Percentiles rank a stretch among this genome's conserved stretches.
Conservation (phyloP, 495 filamentous ascomycete species). For the Xylaria scruposa region DNA sequence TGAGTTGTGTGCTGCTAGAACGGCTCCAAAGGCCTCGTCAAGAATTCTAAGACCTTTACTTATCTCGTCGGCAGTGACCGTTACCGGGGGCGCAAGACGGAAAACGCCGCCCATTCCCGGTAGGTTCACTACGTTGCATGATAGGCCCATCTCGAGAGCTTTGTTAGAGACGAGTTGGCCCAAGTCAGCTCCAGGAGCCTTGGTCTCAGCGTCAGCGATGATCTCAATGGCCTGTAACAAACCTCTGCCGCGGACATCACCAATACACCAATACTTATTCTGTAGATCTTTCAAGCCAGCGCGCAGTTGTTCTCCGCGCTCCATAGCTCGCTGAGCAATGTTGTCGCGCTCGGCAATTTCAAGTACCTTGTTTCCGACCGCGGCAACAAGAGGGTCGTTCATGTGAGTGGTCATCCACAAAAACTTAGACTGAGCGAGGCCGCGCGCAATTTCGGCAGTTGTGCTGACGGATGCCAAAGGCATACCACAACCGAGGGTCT, state of each 20-base stretch:
- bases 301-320: conserved; percentile 50
- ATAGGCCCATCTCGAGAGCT: conserved; percentile 58
- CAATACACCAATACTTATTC: conserved; percentile 59
- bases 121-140: conserved; percentile 58
- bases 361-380: conserved; percentile 62
- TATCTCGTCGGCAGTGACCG: conserved; percentile 57
- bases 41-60: conserved; percentile 54
- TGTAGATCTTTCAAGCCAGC: conserved; percentile 51
- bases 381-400: conserved; percentile 62
- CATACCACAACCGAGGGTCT: conserved; percentile 62
- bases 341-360: conserved; percentile 61
- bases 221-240: conserved; percentile 63
- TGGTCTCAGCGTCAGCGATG: conserved; percentile 52
- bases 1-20: neutral
- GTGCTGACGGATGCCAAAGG: conserved; percentile 60
- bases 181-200: conserved; percentile 51
- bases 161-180: conserved; percentile 52
- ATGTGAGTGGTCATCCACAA: conserved; percentile 49
- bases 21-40: conserved; percentile 52
- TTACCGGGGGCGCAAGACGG: conserved; percentile 64
- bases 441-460: conserved; percentile 52
- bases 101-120: conserved; percentile 61
- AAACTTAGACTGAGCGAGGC: conserved; percentile 45
- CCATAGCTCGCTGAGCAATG: conserved; percentile 47
- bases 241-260: conserved; percentile 62